phyloP scores from a whole-genome alignment of 1,284 basidiomycete genomes.

The Cryptococcus amylolentus region DNA sequence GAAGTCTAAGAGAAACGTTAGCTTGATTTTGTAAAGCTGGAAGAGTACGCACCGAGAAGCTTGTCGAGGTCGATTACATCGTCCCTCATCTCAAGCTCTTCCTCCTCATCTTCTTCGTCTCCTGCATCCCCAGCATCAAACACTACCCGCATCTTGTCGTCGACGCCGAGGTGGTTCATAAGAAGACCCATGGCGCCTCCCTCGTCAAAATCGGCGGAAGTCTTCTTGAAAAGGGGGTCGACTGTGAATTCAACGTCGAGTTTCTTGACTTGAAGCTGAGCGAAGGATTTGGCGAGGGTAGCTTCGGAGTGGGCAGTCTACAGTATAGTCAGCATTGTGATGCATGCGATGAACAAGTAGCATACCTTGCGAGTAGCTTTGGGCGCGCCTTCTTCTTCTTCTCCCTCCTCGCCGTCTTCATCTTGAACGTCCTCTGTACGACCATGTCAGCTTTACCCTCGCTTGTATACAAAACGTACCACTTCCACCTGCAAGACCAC shows the following conservation, averaged over 20 bases:
- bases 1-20: conserved; percentile 55
- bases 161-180: conserved; percentile 87
- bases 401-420: conserved; percentile 52
- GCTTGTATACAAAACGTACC: conserved; percentile 14
- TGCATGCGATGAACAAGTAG: background rate
- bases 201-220: conserved; percentile 97
- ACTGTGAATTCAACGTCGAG: conserved; percentile 92
- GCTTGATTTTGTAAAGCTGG: background rate
- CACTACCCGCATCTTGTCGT: conserved; percentile 81
- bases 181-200: conserved; percentile 90
- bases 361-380: conserved; percentile 38
- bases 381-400: conserved; percentile 52
- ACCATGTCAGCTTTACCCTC: background rate
- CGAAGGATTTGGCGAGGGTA: conserved; percentile 77
- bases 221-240: conserved; percentile 96
- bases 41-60: conserved; percentile 59
- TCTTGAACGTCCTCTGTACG: conserved; percentile 21
- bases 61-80: conserved; percentile 53
- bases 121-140: conserved; percentile 93
- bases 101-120: conserved; percentile 68
- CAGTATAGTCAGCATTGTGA: background rate
- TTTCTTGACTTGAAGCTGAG: conserved; percentile 84
- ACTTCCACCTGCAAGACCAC: conserved; percentile 70
- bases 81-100: conserved; percentile 53
- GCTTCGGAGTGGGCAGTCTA: conserved; percentile 66